A percentile compares a stretch with the other conserved stretches of the same genome.
Evolutionary conservation across 2,329 filamentous ascomycete genomes (phyloP).

Genomic region (Scedosporium minutisporum): DNA sequence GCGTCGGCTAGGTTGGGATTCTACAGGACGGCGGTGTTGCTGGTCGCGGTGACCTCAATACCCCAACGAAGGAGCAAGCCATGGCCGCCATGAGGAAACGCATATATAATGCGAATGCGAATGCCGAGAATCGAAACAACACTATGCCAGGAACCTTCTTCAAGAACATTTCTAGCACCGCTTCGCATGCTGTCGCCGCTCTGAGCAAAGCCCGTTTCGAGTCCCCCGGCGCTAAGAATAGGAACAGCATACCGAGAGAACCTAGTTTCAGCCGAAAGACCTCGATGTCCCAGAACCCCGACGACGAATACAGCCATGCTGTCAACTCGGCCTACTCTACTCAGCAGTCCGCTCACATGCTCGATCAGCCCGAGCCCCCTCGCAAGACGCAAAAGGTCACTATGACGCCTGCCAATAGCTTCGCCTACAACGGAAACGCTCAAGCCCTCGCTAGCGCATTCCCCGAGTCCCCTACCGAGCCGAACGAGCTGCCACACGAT

Average conservation of each 20-base stretch:
- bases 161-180: conserved; percentile 89
- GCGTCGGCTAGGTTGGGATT: too few species aligned
- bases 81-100: conserved; percentile 93
- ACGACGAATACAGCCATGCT: conserved; percentile 64
- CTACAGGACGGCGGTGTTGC: conserved; percentile 64
- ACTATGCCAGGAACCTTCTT: conserved; percentile 81
- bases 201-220: conserved; percentile 95
- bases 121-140: conserved; percentile 55
- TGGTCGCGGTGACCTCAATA: conserved; percentile 71
- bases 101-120: conserved; percentile 61
- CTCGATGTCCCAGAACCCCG: conserved; percentile 55
- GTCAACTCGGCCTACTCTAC: conserved; percentile 63
- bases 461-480: conserved; percentile 68
- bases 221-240: conserved; percentile 62
- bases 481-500: conserved; percentile 54
- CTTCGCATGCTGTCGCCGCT: conserved; percentile 85
- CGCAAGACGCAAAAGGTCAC: conserved; percentile 62
- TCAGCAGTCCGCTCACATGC: conserved; percentile 30
- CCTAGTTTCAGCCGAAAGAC: conserved; percentile 63
- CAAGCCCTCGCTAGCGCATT: conserved; percentile 37
- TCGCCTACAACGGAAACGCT: conserved; percentile 37
- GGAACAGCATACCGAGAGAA: conserved; percentile 53
- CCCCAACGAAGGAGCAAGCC: conserved; percentile 95
- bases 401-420: conserved; percentile 47
- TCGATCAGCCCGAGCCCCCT: conserved; percentile 52